phyloP scores from a whole-genome alignment of 2,329 filamentous ascomycete species.

The Aspergillus unguis region DNA sequence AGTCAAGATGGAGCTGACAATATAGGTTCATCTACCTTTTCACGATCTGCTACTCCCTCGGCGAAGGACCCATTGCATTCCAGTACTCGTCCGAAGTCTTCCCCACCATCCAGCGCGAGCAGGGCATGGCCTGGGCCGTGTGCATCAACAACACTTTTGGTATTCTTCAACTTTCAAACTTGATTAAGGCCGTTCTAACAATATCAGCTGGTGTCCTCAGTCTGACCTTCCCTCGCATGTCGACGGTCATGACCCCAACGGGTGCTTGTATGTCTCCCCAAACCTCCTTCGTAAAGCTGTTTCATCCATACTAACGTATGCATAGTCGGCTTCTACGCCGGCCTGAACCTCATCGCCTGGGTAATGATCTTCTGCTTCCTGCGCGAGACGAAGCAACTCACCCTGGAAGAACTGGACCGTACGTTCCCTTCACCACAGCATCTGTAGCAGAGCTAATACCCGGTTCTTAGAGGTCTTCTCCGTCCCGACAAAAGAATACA shows the following conservation, averaged over 20 bases:
- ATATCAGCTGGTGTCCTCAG: slow-evolving; percentile 44
- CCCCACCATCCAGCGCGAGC: slow-evolving; percentile 9
- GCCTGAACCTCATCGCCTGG: slow-evolving; percentile 58
- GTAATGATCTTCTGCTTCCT: slow-evolving; percentile 62
- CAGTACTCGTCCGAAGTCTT: slow-evolving; percentile 55
- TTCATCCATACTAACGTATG: too few species aligned
- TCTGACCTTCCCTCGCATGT: slow-evolving; percentile 47
- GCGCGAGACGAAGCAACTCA: slow-evolving; percentile 53
- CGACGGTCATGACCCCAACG: slow-evolving; percentile 45
- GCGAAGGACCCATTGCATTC: slow-evolving; percentile 54
- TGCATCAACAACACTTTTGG: slow-evolving; percentile 24
- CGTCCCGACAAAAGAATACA: slow-evolving; percentile 55
- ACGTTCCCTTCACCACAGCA: not conserved
- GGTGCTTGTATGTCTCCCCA: slow-evolving; percentile 49
- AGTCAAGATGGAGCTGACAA: not conserved
- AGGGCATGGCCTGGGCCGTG: slow-evolving; percentile 18
- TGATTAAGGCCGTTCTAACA: slow-evolving; percentile 13
- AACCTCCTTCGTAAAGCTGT: too few species aligned
- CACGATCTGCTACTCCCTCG: slow-evolving; percentile 59
- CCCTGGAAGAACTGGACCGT: slow-evolving; percentile 32
- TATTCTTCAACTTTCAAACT: slow-evolving; percentile 1
- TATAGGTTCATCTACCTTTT: slow-evolving; percentile 59
- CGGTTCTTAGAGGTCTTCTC: slow-evolving; percentile 50
- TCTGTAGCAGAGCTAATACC: too few species aligned
- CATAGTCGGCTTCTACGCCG: slow-evolving; percentile 41